Evolutionary conservation across 768 basidiomycete species (phyloP).

Genomic region (Rhodotorula babjevae): DNA sequence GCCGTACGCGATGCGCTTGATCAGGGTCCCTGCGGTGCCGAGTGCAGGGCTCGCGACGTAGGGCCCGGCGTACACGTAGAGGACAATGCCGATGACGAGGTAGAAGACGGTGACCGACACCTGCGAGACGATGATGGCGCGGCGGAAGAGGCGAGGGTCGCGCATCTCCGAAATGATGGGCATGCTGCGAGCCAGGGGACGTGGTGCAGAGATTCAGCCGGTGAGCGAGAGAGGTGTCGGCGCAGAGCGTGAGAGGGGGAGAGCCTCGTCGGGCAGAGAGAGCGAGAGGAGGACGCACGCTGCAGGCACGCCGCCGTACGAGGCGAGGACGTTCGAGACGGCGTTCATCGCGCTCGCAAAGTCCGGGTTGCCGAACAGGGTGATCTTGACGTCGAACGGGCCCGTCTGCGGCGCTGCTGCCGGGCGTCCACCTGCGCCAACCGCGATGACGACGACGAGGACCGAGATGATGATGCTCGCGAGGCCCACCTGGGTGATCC

Average conservation of each 20-base stretch:
- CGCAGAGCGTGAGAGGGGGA: too few species aligned
- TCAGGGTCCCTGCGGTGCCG: slow-evolving; percentile 41
- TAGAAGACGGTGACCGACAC: slow-evolving; percentile 38
- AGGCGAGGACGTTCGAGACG: slow-evolving; percentile 44
- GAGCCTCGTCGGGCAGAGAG: too few species aligned
- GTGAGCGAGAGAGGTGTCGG: too few species aligned
- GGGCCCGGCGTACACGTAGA: slow-evolving; percentile 42
- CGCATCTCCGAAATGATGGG: slow-evolving; percentile 47
- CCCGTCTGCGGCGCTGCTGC: slow-evolving; percentile 34
- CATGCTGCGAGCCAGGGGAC: background rate
- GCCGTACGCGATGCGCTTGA: slow-evolving; percentile 40
- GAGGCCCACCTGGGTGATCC: slow-evolving; percentile 40
- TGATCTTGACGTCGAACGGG: slow-evolving; percentile 35
- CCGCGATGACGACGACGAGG: slow-evolving; percentile 35
- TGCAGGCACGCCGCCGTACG: slow-evolving; percentile 24
- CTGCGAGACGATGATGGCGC: slow-evolving; percentile 41
- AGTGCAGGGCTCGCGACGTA: slow-evolving; percentile 43
- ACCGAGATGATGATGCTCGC: slow-evolving; percentile 26
- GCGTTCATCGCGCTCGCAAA: slow-evolving; percentile 45
- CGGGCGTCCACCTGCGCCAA: slow-evolving; percentile 37
- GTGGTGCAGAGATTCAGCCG: too few species aligned
- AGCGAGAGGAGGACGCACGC: background rate
- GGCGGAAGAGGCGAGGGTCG: slow-evolving; percentile 42
- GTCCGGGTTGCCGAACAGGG: slow-evolving; percentile 31
- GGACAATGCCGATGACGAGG: slow-evolving; percentile 42